Evolutionary conservation across 768 basidiomycete species (phyloP).

Genomic region (Hemileccinum rubropunctum): DNA sequence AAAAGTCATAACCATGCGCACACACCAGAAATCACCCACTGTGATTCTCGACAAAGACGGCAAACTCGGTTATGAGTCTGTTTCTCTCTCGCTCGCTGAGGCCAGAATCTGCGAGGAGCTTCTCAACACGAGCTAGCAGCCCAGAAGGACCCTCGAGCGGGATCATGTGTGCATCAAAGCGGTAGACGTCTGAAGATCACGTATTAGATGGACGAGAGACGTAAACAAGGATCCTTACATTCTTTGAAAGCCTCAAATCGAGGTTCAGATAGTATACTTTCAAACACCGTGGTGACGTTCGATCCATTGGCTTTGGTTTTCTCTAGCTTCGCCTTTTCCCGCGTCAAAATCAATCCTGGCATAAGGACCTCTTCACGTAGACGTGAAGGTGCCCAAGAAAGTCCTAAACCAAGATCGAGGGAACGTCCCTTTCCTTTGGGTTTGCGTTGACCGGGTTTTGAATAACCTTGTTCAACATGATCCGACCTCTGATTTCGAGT

Average conservation of each 20-base stretch:
- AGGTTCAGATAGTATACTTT: slow-evolving; percentile 33
- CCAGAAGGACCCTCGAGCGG: slow-evolving; percentile 74
- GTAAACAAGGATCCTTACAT: slow-evolving; percentile 45
- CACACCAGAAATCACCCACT: slow-evolving; percentile 16
- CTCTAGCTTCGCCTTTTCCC: slow-evolving; percentile 27
- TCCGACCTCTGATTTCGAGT: slow-evolving; percentile 28
- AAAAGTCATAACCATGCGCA: neutral
- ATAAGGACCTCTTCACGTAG: slow-evolving; percentile 66
- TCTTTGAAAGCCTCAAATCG: slow-evolving; percentile 50
- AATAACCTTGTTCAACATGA: slow-evolving; percentile 14
- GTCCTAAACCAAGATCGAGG: slow-evolving; percentile 64
- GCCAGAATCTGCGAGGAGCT: slow-evolving; percentile 50
- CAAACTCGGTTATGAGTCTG: slow-evolving; percentile 55
- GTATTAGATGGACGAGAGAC: slow-evolving; percentile 10
- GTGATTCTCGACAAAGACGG: slow-evolving; percentile 49
- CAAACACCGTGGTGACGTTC: slow-evolving; percentile 39
- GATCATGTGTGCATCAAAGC: slow-evolving; percentile 71
- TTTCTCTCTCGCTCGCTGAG: slow-evolving; percentile 48
- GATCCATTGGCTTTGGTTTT: slow-evolving; percentile 17
- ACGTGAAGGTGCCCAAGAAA: slow-evolving; percentile 70
- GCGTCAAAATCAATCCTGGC: slow-evolving; percentile 35
- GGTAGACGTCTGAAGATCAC: slow-evolving; percentile 55
- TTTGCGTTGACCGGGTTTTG: slow-evolving; percentile 16
- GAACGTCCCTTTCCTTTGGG: slow-evolving; percentile 61
- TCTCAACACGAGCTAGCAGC: slow-evolving; percentile 61